Percentiles rank a stretch among this genome's conserved stretches.
These are phyloP conservation scores for Astragalus membranaceus DNA, from an alignment of 306 rosid species.

Conservation along the genomic window DNA sequence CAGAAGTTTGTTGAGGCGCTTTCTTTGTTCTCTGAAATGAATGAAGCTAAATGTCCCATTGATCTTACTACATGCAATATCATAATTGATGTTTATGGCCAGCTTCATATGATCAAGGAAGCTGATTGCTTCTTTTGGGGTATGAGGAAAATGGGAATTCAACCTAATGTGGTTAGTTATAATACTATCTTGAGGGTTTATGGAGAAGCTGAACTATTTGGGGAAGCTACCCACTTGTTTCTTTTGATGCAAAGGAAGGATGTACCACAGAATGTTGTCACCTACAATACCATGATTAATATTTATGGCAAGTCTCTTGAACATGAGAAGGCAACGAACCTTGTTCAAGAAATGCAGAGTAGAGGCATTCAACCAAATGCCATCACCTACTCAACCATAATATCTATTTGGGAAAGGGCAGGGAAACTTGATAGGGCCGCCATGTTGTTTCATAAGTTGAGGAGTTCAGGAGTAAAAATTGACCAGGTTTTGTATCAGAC, in stretches of 20 bases:
- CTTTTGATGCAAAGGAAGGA: slow-evolving; percentile 84
- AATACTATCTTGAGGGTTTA: slow-evolving; percentile 89
- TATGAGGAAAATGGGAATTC: slow-evolving; percentile 80
- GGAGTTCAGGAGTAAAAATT: slow-evolving; percentile 78
- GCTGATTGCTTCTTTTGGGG: slow-evolving; percentile 93
- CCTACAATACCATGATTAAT: slow-evolving; percentile 87
- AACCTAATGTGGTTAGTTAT: slow-evolving; percentile 82
- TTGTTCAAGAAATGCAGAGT: slow-evolving; percentile 82
- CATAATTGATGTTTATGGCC: slow-evolving; percentile 97
- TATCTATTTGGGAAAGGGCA: slow-evolving; percentile 89
- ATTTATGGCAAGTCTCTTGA: slow-evolving; percentile 83
- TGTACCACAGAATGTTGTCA: slow-evolving; percentile 69
- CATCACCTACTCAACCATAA: slow-evolving; percentile 82
- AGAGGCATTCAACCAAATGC: slow-evolving; percentile 83
- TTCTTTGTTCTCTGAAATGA: slow-evolving; percentile 75
- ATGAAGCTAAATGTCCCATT: slow-evolving; percentile 45
- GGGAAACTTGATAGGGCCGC: slow-evolving; percentile 87
- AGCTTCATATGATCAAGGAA: slow-evolving; percentile 86
- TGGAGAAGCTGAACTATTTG: slow-evolving; percentile 86
- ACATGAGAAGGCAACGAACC: slow-evolving; percentile 84
- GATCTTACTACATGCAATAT: slow-evolving; percentile 79
- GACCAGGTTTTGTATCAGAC: slow-evolving; percentile 89
- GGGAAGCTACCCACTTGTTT: slow-evolving; percentile 86
- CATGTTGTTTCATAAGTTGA: slow-evolving; percentile 76
- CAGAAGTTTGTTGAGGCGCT: slow-evolving; percentile 84